Evolutionary conservation across 2,329 filamentous ascomycete genomes (phyloP).

Genomic region (Aspergillus quadricinctus): DNA sequence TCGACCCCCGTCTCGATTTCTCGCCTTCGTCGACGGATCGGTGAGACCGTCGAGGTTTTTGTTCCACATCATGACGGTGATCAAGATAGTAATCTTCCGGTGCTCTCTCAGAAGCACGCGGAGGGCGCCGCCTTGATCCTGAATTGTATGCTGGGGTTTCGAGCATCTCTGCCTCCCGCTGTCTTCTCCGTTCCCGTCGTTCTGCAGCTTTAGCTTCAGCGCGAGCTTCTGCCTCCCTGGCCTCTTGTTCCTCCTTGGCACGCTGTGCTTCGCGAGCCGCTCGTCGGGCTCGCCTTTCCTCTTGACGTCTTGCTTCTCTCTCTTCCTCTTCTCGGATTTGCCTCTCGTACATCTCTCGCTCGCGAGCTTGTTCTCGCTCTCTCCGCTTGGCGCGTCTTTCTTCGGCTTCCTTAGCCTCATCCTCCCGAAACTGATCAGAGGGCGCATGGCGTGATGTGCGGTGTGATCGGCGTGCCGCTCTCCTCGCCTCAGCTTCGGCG

Average conservation of each 20-base stretch:
- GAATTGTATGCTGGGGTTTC: constrained; percentile 21
- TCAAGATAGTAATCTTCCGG: constrained; percentile 23
- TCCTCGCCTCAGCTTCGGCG: constrained; percentile 57
- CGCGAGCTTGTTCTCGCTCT: constrained; percentile 47
- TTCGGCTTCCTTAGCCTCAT: constrained; percentile 31
- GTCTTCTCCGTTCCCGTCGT: constrained; percentile 37
- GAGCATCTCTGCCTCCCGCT: constrained; percentile 31
- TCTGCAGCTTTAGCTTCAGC: constrained; percentile 37
- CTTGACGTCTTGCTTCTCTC: constrained; percentile 31
- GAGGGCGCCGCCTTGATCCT: constrained; percentile 30
- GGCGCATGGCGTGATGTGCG: constrained; percentile 38
- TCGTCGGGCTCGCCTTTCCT: constrained; percentile 30
- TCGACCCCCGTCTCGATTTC: constrained; percentile 33
- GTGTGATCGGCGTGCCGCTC: constrained; percentile 58
- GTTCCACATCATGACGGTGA: constrained; percentile 18
- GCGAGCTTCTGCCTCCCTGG: constrained; percentile 52
- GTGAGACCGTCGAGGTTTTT: constrained; percentile 27
- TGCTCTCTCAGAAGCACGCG: constrained; percentile 25
- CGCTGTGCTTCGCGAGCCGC: constrained; percentile 32
- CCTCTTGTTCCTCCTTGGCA: constrained; percentile 48
- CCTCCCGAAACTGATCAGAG: constrained; percentile 30
- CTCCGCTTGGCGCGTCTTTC: constrained; percentile 46
- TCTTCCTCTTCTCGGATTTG: constrained; percentile 35
- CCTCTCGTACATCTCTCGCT: constrained; percentile 34
- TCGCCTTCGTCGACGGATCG: constrained; percentile 28